Evolutionary conservation across 345 rosid species (phyloP).

Genomic region (Gossypium bickii): DNA sequence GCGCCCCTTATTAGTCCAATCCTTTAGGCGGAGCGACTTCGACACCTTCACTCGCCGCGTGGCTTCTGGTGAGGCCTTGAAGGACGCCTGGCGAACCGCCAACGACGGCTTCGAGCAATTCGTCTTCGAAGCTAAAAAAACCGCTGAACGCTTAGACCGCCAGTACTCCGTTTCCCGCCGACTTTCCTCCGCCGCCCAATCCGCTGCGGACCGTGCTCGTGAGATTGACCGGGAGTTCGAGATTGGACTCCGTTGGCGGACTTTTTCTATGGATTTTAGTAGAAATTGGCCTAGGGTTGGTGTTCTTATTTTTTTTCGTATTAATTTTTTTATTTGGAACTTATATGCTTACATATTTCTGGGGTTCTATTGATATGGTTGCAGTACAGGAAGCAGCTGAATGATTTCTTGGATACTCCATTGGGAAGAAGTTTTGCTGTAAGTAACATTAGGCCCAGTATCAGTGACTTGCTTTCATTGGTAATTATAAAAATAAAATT

Average conservation of each 20-base stretch:
- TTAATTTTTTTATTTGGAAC: not conserved
- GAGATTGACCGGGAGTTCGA: conserved; percentile 73
- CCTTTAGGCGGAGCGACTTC: conserved; percentile 61
- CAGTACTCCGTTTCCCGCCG: conserved; percentile 73
- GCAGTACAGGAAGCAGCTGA: conserved; percentile 87
- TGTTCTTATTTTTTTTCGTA: not conserved
- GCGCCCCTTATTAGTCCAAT: conserved; percentile 7
- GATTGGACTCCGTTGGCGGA: conserved; percentile 61
- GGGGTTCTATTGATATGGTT: conserved; percentile 21
- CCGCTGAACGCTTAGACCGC: conserved; percentile 76
- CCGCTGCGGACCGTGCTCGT: conserved; percentile 63
- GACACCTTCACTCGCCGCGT: conserved; percentile 51
- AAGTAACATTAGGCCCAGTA: conserved; percentile 28
- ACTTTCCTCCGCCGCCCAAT: conserved; percentile 44
- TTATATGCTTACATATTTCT: not conserved
- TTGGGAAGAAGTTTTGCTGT: conserved; percentile 73
- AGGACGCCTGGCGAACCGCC: conserved; percentile 75
- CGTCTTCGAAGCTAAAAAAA: conserved; percentile 74
- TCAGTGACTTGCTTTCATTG: not conserved
- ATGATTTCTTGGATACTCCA: conserved; percentile 65
- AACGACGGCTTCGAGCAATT: conserved; percentile 83
- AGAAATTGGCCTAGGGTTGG: conserved; percentile 84
- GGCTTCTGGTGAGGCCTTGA: conserved; percentile 64
- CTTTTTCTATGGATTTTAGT: conserved; percentile 56
- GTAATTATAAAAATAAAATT: not conserved